Percentiles rank a stretch among this genome's conserved stretches.
These are phyloP conservation scores for Trichoderma sp. DNA, from an alignment of 2,329 filamentous ascomycete genomes.

Conservation along the genomic window DNA sequence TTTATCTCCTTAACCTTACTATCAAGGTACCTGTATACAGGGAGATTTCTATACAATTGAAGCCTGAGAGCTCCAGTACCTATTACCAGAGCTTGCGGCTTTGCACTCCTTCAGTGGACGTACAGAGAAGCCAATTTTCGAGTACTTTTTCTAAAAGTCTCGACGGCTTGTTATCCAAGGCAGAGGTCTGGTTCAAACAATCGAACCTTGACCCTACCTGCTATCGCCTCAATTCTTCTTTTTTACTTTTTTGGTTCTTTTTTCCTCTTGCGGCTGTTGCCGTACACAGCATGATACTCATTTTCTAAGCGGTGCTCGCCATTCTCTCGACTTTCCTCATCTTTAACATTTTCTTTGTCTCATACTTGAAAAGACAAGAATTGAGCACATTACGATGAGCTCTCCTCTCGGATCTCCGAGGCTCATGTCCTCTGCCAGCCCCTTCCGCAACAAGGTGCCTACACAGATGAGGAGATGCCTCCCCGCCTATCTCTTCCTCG, in stretches of 20 bases:
- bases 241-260: background rate
- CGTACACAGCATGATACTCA: conserved; percentile 2
- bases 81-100: background rate
- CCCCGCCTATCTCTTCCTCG: conserved; percentile 43
- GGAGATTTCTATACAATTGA: background rate
- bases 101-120: background rate
- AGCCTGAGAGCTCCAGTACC: background rate
- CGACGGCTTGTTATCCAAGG: background rate
- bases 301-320: background rate
- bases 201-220: background rate
- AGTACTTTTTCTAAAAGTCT: background rate
- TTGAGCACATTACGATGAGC: conserved; percentile 26
- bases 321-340: background rate
- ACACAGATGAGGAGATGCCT: conserved; percentile 39
- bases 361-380: background rate
- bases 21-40: background rate
- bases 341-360: background rate
- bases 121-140: background rate
- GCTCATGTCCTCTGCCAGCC: conserved; percentile 35
- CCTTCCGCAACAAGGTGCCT: conserved; percentile 19
- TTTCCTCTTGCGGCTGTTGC: background rate
- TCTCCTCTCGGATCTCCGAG: conserved; percentile 38
- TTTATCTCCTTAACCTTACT: background rate
- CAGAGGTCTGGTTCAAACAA: background rate
- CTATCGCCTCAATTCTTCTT: background rate